Conservation (phyloP, 495 filamentous ascomycete genomes). For the Xylaria palmicola region DNA sequence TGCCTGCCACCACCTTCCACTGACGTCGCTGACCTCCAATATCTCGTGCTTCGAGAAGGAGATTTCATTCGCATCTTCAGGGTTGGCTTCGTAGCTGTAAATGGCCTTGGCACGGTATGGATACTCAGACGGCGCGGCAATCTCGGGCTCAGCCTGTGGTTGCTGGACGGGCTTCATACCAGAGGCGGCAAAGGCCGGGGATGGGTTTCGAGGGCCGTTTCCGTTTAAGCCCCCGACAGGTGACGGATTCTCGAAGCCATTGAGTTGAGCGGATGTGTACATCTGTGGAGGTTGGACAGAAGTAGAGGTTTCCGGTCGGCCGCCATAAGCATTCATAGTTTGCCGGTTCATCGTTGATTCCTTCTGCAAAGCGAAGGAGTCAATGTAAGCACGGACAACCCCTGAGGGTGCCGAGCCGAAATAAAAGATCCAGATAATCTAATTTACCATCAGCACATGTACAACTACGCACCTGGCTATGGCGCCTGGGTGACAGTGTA, state of each 20-base stretch:
- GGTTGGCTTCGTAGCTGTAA: conserved; percentile 97
- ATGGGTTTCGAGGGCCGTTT: conserved; percentile 39
- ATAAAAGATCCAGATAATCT: conserved; percentile 99
- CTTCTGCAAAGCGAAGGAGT: conserved; percentile 94
- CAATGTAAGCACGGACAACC: conserved; percentile 85
- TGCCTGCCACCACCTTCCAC: conserved; percentile 98
- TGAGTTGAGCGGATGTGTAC: conserved; percentile 94
- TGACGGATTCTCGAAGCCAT: conserved; percentile 93
- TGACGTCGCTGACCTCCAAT: conserved; percentile 94
- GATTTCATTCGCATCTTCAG: conserved; percentile 97
- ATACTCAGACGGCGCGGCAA: conserved; percentile 84
- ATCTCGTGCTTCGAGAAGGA: conserved; percentile 96
- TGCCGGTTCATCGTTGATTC: conserved; percentile 65
- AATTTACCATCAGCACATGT: conserved; percentile 1
- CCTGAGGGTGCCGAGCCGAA: conserved; percentile 91
- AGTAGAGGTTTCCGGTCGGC: conserved; percentile 77
- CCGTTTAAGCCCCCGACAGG: conserved; percentile 73
- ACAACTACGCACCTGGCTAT: conserved; percentile 16
- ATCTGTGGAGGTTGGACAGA: conserved; percentile 83
- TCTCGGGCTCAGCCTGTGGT: conserved; percentile 55
- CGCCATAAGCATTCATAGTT: conserved; percentile 65
- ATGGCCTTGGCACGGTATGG: conserved; percentile 97
- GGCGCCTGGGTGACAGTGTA: not conserved
- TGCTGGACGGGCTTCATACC: conserved; percentile 31
- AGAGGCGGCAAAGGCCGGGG: conserved; percentile 37